These are phyloP conservation scores for Macrotyloma uniflorum DNA, from an alignment of 306 rosid genomes.

Conservation along the genomic window DNA sequence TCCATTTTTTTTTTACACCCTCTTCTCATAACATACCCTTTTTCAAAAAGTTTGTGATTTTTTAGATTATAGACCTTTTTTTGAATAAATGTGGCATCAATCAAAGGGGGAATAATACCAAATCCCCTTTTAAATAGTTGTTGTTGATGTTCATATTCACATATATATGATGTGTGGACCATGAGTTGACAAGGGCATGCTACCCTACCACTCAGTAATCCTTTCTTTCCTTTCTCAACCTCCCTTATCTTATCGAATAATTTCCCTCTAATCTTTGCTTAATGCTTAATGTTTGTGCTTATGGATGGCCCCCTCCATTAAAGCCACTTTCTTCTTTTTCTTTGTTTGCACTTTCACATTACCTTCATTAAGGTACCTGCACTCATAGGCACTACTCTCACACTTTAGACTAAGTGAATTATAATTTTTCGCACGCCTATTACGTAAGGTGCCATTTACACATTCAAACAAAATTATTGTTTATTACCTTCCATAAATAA, in stretches of 20 bases:
- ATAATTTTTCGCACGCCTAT: conserved; percentile 29
- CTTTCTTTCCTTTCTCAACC: conserved; percentile 60
- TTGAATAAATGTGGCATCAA: conserved; percentile 12
- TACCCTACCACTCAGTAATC: conserved; percentile 80
- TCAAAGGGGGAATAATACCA: conserved; percentile 26
- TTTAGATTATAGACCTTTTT: neutral
- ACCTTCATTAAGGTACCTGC: no score
- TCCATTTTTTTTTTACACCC: no score
- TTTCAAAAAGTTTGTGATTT: neutral
- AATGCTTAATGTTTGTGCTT: conserved; percentile 70
- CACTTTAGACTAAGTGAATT: no score
- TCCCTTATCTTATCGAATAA: conserved; percentile 74
- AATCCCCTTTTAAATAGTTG: conserved; percentile 24
- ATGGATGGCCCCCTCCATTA: conserved; percentile 79
- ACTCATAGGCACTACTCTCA: no score
- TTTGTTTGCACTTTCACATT: conserved; percentile 35
- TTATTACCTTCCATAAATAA: no score
- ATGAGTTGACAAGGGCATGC: conserved; percentile 82
- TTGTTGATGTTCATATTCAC: neutral
- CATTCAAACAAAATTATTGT: no score
- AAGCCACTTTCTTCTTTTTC: conserved; percentile 52
- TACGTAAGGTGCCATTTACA: neutral
- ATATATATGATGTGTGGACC: conserved; percentile 33
- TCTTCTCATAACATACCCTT: neutral
- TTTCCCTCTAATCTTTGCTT: conserved; percentile 74